Base-by-base conservation (phyloP, 2,329 filamentous ascomycete genomes). In the Botrytis deweyae region DNA sequence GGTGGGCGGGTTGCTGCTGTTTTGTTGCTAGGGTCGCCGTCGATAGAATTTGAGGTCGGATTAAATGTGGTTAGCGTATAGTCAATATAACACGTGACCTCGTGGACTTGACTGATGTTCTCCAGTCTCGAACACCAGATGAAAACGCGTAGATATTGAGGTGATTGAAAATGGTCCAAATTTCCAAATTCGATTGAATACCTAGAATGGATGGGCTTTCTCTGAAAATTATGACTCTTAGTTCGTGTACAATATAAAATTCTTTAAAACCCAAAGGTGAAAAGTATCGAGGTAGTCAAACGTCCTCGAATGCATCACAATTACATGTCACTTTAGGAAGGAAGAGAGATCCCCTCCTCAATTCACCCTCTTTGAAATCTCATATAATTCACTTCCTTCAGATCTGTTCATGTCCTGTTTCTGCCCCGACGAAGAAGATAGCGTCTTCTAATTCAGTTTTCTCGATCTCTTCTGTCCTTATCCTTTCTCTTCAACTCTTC, bases 1-100 rank as follows among this genome's bases (percentile, higher is more conserved):
- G 78, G 78, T 84, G 80, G 67, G 59, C 40, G 33, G 33, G 52
- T 62, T 44, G 71, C 64, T 69, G 64, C 64, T 49, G 64, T 49
- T 36, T 52, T 58, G n/a, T n/a, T 18, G 44, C 25, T 42, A 33
- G 29, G 64, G 40, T 61, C 40, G 71, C 38, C 62, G 42, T 63
- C 52, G 33, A 69, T 73, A 69, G 40, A 73, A 52, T 73, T 69
- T 73, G 64, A 73, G 71, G 42, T 62, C 22, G n/a, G n/a, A 25
- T 61, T 46, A 40, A 62, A 69, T 62, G 38, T 33, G 64, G 38
- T 69, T 73, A 73, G 64, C 29, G 64, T 22, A 8, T 22, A 14
- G 22, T 20, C 3, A 5, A 14, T 3, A 1, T 1, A 3, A 10
- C 68, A 70, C 68, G 68, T 70, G 68, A 40, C 46, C 36, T 46